Evolutionary conservation across 2,329 filamentous ascomycete genomes (phyloP).

Genomic region (Exophiala calicioides): DNA sequence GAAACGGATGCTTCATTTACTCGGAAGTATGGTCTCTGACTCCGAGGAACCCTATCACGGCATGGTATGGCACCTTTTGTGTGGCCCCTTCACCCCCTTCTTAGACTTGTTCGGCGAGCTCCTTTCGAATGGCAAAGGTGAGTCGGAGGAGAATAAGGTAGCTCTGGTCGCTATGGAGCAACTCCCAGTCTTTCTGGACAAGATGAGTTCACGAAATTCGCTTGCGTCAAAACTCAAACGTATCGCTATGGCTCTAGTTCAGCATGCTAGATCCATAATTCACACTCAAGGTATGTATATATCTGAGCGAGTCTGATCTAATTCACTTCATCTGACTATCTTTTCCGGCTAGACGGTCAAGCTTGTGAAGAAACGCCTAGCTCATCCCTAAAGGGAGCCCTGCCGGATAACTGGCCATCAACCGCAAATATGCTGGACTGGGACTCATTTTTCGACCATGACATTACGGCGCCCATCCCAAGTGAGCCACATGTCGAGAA

Average conservation of each 20-base stretch:
- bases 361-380: neutral
- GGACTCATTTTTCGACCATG: conserved; percentile 1
- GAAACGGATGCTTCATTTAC: conserved; percentile 4
- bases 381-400: neutral
- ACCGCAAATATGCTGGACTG: conserved; percentile 1
- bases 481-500: conserved; percentile 3
- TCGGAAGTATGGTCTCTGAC: neutral
- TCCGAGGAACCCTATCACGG: neutral
- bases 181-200: conserved; percentile 1
- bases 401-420: conserved; percentile 3
- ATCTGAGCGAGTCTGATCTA: neutral
- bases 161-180: conserved; percentile 1
- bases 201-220: conserved; percentile 4
- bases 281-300: conserved; percentile 1
- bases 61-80: conserved; percentile 7
- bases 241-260: conserved; percentile 3
- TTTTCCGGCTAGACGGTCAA: neutral
- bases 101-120: conserved; percentile 4
- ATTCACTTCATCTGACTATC: neutral
- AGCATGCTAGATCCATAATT: conserved; percentile 5
- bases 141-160: neutral
- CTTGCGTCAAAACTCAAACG: neutral
- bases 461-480: neutral
- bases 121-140: neutral
- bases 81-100: conserved; percentile 3